Conservation (phyloP, 148 eudicot genomes). For the Rhododendron molle region DNA sequence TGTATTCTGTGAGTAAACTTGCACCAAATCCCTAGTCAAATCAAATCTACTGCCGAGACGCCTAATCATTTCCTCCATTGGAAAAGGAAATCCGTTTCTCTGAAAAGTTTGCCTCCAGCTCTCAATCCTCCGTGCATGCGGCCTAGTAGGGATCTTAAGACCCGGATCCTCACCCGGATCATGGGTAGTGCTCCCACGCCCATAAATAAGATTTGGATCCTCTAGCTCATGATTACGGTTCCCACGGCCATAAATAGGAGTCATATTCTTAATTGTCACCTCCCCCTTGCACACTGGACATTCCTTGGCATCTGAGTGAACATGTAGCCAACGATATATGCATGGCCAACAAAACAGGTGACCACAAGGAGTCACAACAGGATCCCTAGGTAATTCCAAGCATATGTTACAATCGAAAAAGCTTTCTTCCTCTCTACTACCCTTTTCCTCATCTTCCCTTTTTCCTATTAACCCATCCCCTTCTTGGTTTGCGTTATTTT, state of each 20-base stretch:
- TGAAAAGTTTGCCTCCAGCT: constrained; percentile 83
- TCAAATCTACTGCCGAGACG: constrained; percentile 78
- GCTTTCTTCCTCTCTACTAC: constrained; percentile 42
- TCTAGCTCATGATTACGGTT: constrained; percentile 29
- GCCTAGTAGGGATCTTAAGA: constrained; percentile 66
- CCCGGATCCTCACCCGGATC: neutral
- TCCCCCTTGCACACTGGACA: constrained; percentile 97
- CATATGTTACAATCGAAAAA: constrained; percentile 94
- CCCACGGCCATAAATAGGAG: constrained; percentile 88
- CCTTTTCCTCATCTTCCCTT: constrained; percentile 54
- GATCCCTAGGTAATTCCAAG: constrained; percentile 83
- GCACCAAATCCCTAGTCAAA: constrained; percentile 43
- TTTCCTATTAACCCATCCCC: constrained; percentile 36
- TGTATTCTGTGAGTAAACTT: constrained; percentile 31
- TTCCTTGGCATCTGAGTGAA: constrained; percentile 79
- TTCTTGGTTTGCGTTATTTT: constrained; percentile 32
- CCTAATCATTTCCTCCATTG: constrained; percentile 88
- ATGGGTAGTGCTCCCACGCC: neutral
- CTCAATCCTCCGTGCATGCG: constrained; percentile 68
- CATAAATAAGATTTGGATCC: constrained; percentile 19
- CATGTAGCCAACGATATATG: constrained; percentile 80
- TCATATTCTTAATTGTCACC: constrained; percentile 65
- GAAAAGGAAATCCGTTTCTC: constrained; percentile 59
- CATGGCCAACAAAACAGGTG: constrained; percentile 99
- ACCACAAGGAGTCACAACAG: constrained; percentile 95